These are phyloP conservation scores for Teratosphaeria nubilosa DNA, from an alignment of 2,329 filamentous ascomycete genomes.

Conservation along the genomic window DNA sequence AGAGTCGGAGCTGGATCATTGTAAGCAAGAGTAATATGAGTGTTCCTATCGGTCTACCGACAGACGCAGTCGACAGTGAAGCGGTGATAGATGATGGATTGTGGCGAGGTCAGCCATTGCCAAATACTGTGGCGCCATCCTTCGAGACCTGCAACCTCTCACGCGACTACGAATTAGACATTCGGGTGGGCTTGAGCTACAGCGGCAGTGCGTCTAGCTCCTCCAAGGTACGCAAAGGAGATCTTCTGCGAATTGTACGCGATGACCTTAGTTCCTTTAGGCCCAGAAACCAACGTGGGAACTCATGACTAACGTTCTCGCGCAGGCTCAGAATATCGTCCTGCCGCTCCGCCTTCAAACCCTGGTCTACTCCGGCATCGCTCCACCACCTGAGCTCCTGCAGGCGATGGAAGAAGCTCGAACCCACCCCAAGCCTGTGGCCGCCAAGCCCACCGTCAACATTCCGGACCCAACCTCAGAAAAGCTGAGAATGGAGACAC, in stretches of 20 bases:
- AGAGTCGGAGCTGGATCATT: constrained; percentile 67
- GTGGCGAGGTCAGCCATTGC: constrained; percentile 64
- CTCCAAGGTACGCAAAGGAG: constrained; percentile 33
- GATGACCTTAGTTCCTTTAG: neutral
- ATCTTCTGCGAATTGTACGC: constrained; percentile 14
- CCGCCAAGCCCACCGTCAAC: constrained; percentile 12
- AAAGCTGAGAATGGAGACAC: constrained; percentile 16
- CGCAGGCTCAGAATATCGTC: constrained; percentile 54
- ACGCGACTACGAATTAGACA: constrained; percentile 71
- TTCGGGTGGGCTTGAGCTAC: constrained; percentile 69
- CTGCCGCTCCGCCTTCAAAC: constrained; percentile 71
- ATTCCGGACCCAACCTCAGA: constrained; percentile 10
- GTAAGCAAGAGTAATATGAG: constrained; percentile 60
- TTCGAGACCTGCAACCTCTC: constrained; percentile 85
- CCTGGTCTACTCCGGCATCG: constrained; percentile 78
- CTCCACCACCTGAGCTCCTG: constrained; percentile 66
- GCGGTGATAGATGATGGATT: constrained; percentile 45
- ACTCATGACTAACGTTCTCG: constrained; percentile 1
- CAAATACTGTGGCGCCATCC: constrained; percentile 75
- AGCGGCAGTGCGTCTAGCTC: constrained; percentile 43
- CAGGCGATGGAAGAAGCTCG: constrained; percentile 45
- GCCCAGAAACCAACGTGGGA: neutral
- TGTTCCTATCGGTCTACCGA: constrained; percentile 52
- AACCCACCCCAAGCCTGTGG: constrained; percentile 1
- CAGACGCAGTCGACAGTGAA: constrained; percentile 47